These are phyloP conservation scores for Neospora caninum DNA, from an alignment of 169 alveolate species.

Conservation along the genomic window DNA sequence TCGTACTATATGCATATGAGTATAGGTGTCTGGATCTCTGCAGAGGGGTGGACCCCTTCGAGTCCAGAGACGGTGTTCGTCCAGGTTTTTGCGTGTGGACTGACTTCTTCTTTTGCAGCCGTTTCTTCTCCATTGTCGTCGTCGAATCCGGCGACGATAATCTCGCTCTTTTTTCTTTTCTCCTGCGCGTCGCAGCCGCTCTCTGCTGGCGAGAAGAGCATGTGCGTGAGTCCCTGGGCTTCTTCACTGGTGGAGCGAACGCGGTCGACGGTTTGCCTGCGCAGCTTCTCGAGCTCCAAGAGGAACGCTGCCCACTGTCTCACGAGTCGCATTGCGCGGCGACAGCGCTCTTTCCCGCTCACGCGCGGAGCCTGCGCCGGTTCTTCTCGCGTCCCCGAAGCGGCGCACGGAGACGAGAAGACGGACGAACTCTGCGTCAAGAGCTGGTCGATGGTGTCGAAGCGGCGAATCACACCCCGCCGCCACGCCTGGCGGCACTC, in stretches of 20 bases:
- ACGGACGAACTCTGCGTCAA: background rate
- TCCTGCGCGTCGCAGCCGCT: background rate
- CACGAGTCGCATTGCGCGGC: constrained; percentile 6
- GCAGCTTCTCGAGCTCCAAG: background rate
- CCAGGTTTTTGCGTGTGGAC: background rate
- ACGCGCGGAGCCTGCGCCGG: background rate
- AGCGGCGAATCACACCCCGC: background rate
- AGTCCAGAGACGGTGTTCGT: too few relatives aligned
- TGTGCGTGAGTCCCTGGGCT: constrained; percentile 30
- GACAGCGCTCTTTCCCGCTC: background rate
- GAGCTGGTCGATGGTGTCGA: constrained; percentile 7
- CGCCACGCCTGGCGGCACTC: constrained; percentile 24
- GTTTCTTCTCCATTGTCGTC: background rate
- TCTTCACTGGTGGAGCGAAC: constrained; percentile 5
- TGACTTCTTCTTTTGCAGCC: background rate
- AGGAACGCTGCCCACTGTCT: constrained; percentile 18
- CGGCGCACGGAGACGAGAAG: background rate
- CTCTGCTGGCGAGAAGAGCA: background rate
- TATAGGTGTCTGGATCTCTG: too few relatives aligned
- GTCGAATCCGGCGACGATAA: background rate
- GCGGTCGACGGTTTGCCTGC: background rate
- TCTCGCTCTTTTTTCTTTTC: background rate
- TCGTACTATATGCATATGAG: too few relatives aligned
- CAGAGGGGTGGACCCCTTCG: too few relatives aligned
- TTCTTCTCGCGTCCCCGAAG: background rate